Base-by-base conservation (phyloP, 495 filamentous ascomycete species). In the Xylaria longipes region DNA sequence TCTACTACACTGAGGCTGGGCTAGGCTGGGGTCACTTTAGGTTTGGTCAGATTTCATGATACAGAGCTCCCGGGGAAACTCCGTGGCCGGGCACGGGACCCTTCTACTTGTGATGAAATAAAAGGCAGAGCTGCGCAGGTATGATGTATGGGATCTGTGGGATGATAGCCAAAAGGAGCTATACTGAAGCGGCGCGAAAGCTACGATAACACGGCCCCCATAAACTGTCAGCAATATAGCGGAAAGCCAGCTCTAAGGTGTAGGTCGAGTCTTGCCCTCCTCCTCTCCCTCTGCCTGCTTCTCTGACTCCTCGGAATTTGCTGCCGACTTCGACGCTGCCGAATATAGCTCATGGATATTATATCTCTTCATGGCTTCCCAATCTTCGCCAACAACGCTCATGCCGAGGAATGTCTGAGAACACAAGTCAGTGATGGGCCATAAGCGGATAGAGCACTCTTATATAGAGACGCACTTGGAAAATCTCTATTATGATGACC, bases 401-500 rank as follows among this genome's bases (percentile, higher is more conserved):
- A 86, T 83, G 5, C 82, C 81, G 63, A 80, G 83, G 25, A 82
- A 80, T 25, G 75, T 80, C 84, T 86, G 27, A 17, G 3, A n/a
- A 33, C 5, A 31, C 66, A n/a, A 72, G 54, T 60, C 29, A 69
- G 27, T 43, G 1, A 12, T 43, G 15, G n/a, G 2, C 27, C 12
- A 20, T 25, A 48, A 2, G 29, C 6, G 5, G 15, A 72, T 2
- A 20, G 41, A 14, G 5, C 12, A 6, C 17, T 62, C 31, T 27
- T 33, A 17, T 33, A 17, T 1, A 31, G 11, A 22, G 27, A 81
- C 88, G 78, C 84, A 97, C 95, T 87, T 96, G 91, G 79, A 92
- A 95, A 27, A 99, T 85, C 74, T 97, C 93, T 41, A 99, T 90
- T 45, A 98, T 81, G 73, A 99, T 94, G 37, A 96, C 86, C 71